Conservation (phyloP, 2,329 filamentous ascomycete species). For the Neurospora sp. region DNA sequence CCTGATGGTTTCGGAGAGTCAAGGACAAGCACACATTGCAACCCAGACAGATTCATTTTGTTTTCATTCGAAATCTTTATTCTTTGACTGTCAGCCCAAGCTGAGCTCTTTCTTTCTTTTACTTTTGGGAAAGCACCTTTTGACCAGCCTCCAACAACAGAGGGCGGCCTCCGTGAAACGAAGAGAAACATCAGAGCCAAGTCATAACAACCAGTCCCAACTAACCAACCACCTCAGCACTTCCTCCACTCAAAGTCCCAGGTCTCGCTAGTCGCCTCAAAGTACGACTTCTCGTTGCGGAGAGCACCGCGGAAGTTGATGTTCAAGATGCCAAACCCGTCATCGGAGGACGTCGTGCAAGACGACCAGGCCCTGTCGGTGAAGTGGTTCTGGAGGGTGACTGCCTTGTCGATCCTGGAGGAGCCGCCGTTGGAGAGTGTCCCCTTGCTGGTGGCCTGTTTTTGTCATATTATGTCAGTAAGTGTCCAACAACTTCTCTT, state of each 20-base stretch:
- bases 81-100: neutral
- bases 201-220: neutral
- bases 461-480: neutral
- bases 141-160: neutral
- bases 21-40: neutral
- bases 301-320: conserved; percentile 32
- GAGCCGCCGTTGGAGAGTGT: conserved; percentile 18
- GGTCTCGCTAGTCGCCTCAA: conserved; percentile 27
- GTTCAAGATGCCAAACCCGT: conserved; percentile 28
- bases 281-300: conserved; percentile 22
- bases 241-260: conserved; percentile 28
- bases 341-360: conserved; percentile 20
- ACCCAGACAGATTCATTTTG: neutral
- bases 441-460: conserved; percentile 22
- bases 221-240: conserved; percentile 18
- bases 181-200: neutral
- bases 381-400: conserved; percentile 22
- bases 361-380: conserved; percentile 24
- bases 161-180: neutral
- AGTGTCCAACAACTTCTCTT: too few species aligned
- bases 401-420: conserved; percentile 19
- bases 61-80: neutral
- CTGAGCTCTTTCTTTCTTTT: neutral
- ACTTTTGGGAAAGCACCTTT: neutral
- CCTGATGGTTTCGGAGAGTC: neutral